These are phyloP conservation scores for Candida piceae DNA, from an alignment of 805 yeast species.

Conservation along the genomic window DNA sequence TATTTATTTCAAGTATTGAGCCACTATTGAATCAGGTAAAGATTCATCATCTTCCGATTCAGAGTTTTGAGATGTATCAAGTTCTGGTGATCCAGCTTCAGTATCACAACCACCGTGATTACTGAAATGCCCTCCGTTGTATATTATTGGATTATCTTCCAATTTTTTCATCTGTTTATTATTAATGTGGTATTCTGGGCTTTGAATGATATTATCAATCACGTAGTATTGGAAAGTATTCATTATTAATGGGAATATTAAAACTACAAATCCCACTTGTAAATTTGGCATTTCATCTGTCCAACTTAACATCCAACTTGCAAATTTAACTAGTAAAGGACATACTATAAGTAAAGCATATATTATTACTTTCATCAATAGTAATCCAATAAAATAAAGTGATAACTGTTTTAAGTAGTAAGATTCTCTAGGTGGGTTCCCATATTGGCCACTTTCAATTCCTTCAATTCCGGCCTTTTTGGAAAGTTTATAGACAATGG, in stretches of 20 bases:
- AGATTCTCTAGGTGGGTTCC: conserved; percentile 54
- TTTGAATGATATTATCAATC: conserved; percentile 68
- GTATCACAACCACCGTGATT: too few species aligned
- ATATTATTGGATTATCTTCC: conserved; percentile 4
- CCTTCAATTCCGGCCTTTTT: conserved; percentile 40
- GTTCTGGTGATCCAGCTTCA: too few species aligned
- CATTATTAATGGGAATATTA: conserved; percentile 70
- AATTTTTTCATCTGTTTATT: conserved; percentile 13
- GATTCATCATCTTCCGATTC: too few species aligned
- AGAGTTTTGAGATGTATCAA: too few species aligned
- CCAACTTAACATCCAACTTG: conserved; percentile 78
- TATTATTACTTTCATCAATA: conserved; percentile 52
- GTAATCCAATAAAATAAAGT: conserved; percentile 59
- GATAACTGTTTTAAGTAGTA: conserved; percentile 69
- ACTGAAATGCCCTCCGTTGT: too few species aligned
- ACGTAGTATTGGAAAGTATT: conserved; percentile 70
- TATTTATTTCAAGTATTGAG: too few species aligned
- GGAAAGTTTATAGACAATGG: conserved; percentile 44
- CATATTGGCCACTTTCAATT: conserved; percentile 56
- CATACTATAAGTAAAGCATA: conserved; percentile 53
- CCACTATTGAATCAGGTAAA: too few species aligned
- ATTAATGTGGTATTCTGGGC: conserved; percentile 36
- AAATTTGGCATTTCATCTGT: conserved; percentile 72
- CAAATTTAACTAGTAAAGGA: conserved; percentile 64
- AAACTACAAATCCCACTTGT: conserved; percentile 83